Evolutionary conservation across 2,329 filamentous ascomycete genomes (phyloP), one percentile per base, ranked within the genome.

Genomic region (Pseudogymnoascus sp.): DNA sequence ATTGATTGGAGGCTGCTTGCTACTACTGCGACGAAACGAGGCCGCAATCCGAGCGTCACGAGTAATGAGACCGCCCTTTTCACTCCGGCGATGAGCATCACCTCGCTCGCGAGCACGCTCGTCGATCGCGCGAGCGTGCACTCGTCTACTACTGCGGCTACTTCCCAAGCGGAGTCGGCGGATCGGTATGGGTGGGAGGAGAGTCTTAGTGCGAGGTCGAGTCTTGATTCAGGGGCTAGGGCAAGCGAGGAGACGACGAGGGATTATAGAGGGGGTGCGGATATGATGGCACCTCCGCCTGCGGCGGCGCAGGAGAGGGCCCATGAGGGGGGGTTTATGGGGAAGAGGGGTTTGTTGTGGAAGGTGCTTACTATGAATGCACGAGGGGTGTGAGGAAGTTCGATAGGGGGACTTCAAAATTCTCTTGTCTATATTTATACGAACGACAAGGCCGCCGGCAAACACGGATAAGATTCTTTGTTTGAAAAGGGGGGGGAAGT

Each of bases 181-280:
- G 54, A 60, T 60, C 54, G 54, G 54, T 60, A 60, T 3, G 54
- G 54, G 26, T 60, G 54, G 54, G 54, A 60, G 29, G 54, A 60
- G 26, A 37, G 34, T 3, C 54, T 34, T 36, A 60, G 54, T 31
- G 54, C 54, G 54, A 11, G 54, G 6, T 31, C 34, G 54, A 60
- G 54, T 3, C 11, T 47, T 47, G 42, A 47, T 26, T 47, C 12
- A 1, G 34, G 54, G 29, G n/a, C 26, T n/a, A 60, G 54, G 29
- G 54, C 26, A n/a, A 36, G 54, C 3, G 34, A 34, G 14, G 54
- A 60, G 23, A 60, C 29, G 12, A 26, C n/a, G 14, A 60, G 54
- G 14, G 34, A n/a, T 31, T 31, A 36, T 36, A 34, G 54, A 8
- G 29, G 14, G 11, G 47, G 47, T 14, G 51, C 6, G 5, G 34